A percentile compares a stretch with the other conserved stretches of the same genome.
Evolutionary conservation across 176 grass and related monocot species (phyloP).

Genomic region (Oryza australiensis): DNA sequence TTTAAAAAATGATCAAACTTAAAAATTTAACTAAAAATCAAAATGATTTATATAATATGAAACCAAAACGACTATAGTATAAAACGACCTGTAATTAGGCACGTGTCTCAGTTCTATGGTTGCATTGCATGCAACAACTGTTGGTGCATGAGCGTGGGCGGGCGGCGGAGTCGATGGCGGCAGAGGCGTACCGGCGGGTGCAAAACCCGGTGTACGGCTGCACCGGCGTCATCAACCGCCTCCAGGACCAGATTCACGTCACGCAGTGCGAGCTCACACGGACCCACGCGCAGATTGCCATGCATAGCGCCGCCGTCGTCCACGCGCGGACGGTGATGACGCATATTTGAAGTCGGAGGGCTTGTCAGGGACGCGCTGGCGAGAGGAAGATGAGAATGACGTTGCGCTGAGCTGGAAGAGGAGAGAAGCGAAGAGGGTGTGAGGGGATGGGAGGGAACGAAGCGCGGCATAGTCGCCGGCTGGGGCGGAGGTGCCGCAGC

Average conservation of each 20-base stretch:
- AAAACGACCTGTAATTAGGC: too few species aligned
- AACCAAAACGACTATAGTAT: too few species aligned
- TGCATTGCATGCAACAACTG: slow-evolving; percentile 25
- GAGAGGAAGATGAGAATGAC: slow-evolving; percentile 46
- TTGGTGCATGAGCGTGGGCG: slow-evolving; percentile 31
- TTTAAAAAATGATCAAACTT: too few species aligned
- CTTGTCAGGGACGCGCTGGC: slow-evolving; percentile 57
- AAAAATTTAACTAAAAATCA: too few species aligned
- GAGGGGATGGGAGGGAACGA: slow-evolving; percentile 58
- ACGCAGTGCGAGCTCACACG: slow-evolving; percentile 54
- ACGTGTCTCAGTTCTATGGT: neutral
- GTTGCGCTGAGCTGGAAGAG: slow-evolving; percentile 49
- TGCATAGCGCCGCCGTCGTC: slow-evolving; percentile 13
- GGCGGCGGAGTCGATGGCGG: slow-evolving; percentile 51
- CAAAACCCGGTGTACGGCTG: slow-evolving; percentile 76
- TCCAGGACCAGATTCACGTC: slow-evolving; percentile 48
- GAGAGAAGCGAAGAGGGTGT: slow-evolving; percentile 58
- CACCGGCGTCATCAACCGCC: slow-evolving; percentile 42
- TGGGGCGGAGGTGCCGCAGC: slow-evolving; percentile 50
- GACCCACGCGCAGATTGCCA: slow-evolving; percentile 50
- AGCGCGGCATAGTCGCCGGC: slow-evolving; percentile 58
- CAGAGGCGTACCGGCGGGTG: slow-evolving; percentile 56
- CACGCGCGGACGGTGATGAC: neutral
- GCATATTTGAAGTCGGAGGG: slow-evolving; percentile 56
- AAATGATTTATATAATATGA: too few species aligned